Evolutionary conservation across 2,329 filamentous ascomycete genomes (phyloP).

Genomic region (Ampelomyces quisqualis): DNA sequence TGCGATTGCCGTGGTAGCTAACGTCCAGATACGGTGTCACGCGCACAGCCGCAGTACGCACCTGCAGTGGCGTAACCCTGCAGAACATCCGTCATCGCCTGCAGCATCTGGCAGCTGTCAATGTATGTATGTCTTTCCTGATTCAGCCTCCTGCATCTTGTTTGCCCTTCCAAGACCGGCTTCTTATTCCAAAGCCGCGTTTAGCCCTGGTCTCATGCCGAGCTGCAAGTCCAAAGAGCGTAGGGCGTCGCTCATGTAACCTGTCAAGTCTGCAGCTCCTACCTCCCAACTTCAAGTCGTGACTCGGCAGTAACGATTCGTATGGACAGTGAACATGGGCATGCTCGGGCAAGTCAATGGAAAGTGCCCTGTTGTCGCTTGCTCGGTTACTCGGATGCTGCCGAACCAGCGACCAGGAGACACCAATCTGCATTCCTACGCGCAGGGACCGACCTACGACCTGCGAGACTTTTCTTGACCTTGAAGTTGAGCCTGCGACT

Average conservation of each 20-base stretch:
- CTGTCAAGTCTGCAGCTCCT: slow-evolving; percentile 27
- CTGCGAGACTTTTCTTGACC: slow-evolving; percentile 25
- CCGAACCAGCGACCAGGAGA: slow-evolving; percentile 27
- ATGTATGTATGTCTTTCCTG: slow-evolving; percentile 19
- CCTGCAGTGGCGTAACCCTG: slow-evolving; percentile 18
- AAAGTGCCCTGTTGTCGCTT: slow-evolving; percentile 7
- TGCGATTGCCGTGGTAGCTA: slow-evolving; percentile 12
- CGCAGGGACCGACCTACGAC: slow-evolving; percentile 18
- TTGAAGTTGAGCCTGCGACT: slow-evolving; percentile 25
- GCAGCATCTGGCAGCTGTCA: slow-evolving; percentile 27
- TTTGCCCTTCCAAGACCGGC: slow-evolving; percentile 3
- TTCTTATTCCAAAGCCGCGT: slow-evolving; percentile 9
- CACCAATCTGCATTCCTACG: slow-evolving; percentile 23
- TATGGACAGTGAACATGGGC: slow-evolving; percentile 11
- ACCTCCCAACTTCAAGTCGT: slow-evolving; percentile 4
- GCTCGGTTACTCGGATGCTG: slow-evolving; percentile 33
- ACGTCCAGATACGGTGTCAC: slow-evolving; percentile 11
- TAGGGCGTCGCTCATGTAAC: slow-evolving; percentile 24
- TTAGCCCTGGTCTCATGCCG: slow-evolving; percentile 8
- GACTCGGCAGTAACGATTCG: slow-evolving; percentile 3
- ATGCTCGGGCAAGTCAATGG: slow-evolving; percentile 6
- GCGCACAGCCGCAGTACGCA: slow-evolving; percentile 17
- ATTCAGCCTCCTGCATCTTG: slow-evolving; percentile 2
- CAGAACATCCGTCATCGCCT: slow-evolving; percentile 12
- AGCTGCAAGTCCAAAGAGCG: neutral